phyloP scores from a whole-genome alignment of 352 stramenopile genomes.

The Pythium grandisporangium region DNA sequence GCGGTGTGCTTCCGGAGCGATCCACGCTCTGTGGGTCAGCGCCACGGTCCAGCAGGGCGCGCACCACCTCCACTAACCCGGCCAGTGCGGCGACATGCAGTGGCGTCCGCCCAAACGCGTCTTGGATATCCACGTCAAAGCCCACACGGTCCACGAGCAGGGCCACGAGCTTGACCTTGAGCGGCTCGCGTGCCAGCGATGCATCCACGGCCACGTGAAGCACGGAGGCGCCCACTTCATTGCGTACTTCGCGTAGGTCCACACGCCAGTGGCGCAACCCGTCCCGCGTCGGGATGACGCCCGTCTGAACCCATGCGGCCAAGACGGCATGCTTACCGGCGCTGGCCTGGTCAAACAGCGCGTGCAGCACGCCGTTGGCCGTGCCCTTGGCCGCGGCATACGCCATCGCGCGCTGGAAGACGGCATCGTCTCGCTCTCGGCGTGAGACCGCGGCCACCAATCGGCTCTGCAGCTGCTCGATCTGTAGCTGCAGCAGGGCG shows the following conservation, averaged over 20 bases:
- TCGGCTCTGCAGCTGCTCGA: conserved; percentile 30
- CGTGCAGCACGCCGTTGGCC: conserved; percentile 63
- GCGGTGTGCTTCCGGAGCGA: conserved; percentile 48
- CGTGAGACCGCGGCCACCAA: conserved; percentile 30
- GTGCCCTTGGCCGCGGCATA: conserved; percentile 63
- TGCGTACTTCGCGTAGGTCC: conserved; percentile 46
- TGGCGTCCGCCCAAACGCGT: conserved; percentile 64
- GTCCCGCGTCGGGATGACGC: conserved; percentile 68
- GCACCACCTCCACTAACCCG: conserved; percentile 49
- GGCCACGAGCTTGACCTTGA: conserved; percentile 61
- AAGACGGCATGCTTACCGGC: conserved; percentile 43
- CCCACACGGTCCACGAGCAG: conserved; percentile 55
- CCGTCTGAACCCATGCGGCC: conserved; percentile 49
- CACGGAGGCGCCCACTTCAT: conserved; percentile 48
- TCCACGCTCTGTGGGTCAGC: conserved; percentile 37
- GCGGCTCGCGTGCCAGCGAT: conserved; percentile 47
- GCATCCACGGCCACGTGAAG: conserved; percentile 63
- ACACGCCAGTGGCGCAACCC: conserved; percentile 64
- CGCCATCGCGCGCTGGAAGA: conserved; percentile 42
- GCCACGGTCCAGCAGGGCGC: conserved; percentile 36
- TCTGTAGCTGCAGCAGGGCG: conserved; percentile 36
- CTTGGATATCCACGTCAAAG: conserved; percentile 64
- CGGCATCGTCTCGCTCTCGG: conserved; percentile 56
- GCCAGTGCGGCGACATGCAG: conserved; percentile 67
- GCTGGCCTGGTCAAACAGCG: conserved; percentile 68